Evolutionary conservation across 1,139 yeast genomes (phyloP).

Genomic region (Candida albicans): DNA sequence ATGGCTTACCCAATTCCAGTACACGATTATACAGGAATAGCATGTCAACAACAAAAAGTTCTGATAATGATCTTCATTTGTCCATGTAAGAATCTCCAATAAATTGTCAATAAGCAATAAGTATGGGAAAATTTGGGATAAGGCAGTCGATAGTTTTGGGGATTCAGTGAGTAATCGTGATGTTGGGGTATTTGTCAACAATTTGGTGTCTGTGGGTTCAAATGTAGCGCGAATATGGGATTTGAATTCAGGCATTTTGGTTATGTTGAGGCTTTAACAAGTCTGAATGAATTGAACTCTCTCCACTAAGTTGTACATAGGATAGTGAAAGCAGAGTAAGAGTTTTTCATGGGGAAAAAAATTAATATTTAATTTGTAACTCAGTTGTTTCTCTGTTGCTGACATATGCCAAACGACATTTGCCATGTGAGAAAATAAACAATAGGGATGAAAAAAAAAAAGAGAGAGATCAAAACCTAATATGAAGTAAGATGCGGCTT

Average conservation of each 20-base stretch:
- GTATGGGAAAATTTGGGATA: conserved; percentile 50
- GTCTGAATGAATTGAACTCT: neutral
- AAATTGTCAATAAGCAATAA: conserved; percentile 45
- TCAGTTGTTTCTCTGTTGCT: no score
- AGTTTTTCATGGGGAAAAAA: no score
- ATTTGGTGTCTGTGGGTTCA: conserved; percentile 37
- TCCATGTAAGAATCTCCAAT: conserved; percentile 54
- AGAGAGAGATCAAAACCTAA: no score
- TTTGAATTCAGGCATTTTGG: conserved; percentile 13
- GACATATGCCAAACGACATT: no score
- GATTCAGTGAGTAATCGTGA: conserved; percentile 38
- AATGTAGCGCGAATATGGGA: conserved; percentile 20
- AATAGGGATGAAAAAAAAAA: no score
- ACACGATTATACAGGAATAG: conserved; percentile 42
- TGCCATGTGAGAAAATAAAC: no score
- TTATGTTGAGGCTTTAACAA: neutral
- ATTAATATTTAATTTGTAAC: no score
- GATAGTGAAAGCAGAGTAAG: no score
- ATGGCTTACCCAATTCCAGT: conserved; percentile 42
- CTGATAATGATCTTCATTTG: conserved; percentile 51
- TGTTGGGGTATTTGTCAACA: conserved; percentile 30
- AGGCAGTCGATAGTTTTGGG: conserved; percentile 47
- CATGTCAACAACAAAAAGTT: conserved; percentile 45
- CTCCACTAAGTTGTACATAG: no score
- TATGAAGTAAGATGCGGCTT: no score